Conservation (phyloP, 139 green algal genomes). For the Closterium sp. region DNA sequence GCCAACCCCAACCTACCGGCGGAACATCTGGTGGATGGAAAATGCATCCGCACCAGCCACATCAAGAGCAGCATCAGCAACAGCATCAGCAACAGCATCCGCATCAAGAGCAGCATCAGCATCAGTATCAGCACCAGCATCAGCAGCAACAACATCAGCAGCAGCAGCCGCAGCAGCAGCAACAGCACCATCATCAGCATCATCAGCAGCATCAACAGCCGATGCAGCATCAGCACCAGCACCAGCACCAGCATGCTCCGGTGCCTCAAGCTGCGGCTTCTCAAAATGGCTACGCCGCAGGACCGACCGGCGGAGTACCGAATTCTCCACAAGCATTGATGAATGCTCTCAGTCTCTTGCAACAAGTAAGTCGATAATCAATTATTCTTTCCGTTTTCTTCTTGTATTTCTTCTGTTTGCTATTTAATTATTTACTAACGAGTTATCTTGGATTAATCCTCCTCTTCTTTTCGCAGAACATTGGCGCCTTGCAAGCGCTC, state of each 20-base stretch:
- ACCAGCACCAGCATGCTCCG: background rate
- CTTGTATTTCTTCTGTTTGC: too few relatives aligned
- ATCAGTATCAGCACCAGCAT: too few relatives aligned
- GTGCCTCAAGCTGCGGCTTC: background rate
- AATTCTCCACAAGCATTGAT: conserved; percentile 23
- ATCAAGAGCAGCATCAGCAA: too few relatives aligned
- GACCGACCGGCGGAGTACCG: background rate
- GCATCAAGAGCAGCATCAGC: background rate
- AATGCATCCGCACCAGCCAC: too few relatives aligned
- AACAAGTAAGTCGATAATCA: conserved; percentile 35
- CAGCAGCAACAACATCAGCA: background rate
- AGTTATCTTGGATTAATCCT: background rate
- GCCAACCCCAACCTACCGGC: background rate
- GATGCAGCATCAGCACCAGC: too few relatives aligned
- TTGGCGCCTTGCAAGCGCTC: conserved; percentile 33
- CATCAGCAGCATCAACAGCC: background rate
- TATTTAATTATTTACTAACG: background rate
- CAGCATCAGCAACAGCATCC: too few relatives aligned
- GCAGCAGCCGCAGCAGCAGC: background rate
- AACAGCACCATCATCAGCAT: background rate
- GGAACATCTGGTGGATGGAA: background rate
- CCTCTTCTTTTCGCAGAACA: conserved; percentile 7
- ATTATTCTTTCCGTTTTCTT: too few relatives aligned
- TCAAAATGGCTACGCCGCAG: background rate
- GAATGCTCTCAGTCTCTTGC: conserved; percentile 33